A percentile compares a stretch with the other conserved stretches of the same genome.
These are phyloP conservation scores for Colletotrichum theobromicola DNA, from an alignment of 2,329 filamentous ascomycete genomes.

Conservation along the genomic window DNA sequence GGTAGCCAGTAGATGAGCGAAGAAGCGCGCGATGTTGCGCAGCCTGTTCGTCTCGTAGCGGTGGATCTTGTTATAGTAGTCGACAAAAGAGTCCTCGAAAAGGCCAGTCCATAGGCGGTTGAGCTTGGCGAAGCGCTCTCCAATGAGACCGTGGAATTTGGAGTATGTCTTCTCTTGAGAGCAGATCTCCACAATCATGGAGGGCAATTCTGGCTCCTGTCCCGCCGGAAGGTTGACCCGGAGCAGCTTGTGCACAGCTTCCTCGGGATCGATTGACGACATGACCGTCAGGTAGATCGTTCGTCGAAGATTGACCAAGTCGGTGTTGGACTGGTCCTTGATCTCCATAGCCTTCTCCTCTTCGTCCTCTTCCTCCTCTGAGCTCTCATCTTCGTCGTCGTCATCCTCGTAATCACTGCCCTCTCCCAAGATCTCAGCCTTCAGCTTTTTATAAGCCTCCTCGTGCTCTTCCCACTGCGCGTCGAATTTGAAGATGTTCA, in stretches of 20 bases:
- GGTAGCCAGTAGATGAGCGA: constrained; percentile 86
- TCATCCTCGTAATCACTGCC: constrained; percentile 85
- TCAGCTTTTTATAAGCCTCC: constrained; percentile 85
- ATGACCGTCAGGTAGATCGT: constrained; percentile 98
- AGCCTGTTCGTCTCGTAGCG: constrained; percentile 95
- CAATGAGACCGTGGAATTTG: constrained; percentile 95
- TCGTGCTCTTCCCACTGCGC: constrained; percentile 90
- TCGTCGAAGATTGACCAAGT: constrained; percentile 89
- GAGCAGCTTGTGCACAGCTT: constrained; percentile 97
- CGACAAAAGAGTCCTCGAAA: constrained; percentile 87
- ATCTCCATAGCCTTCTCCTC: constrained; percentile 89
- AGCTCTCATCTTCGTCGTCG: constrained; percentile 60
- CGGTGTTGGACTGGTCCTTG: constrained; percentile 96
- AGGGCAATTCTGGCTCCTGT: constrained; percentile 87
- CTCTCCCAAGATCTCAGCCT: constrained; percentile 93
- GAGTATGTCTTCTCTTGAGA: constrained; percentile 96
- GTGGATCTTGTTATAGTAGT: constrained; percentile 97
- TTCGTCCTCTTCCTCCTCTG: constrained; percentile 74
- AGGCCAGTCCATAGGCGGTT: constrained; percentile 94
- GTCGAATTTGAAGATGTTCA: constrained; percentile 97
- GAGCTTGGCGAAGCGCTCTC: constrained; percentile 93
- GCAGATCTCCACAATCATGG: constrained; percentile 97
- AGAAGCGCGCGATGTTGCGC: constrained; percentile 93
- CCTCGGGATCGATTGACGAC: constrained; percentile 94
- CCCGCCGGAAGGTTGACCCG: constrained; percentile 88